Base-by-base conservation (phyloP, 208 protist genomes). In the Leptomonas pyrrhocoris region DNA sequence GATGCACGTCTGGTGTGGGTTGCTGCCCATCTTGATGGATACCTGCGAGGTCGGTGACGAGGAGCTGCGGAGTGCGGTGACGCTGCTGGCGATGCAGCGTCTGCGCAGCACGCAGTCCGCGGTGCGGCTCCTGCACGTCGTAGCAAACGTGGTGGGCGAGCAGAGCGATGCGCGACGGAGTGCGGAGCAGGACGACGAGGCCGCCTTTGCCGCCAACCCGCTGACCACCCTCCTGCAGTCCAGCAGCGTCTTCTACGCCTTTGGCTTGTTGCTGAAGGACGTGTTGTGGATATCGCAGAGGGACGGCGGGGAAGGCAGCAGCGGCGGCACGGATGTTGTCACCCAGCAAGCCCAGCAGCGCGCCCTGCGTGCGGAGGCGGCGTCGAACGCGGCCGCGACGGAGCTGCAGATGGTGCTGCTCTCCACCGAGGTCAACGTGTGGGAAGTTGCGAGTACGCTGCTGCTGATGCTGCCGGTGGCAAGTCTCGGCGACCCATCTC, bases 381-480 rank as follows among this genome's bases (percentile, higher is more conserved):
- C 36, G 34, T 57, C 51, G 1, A 88, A 82, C 48, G 78, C 81
- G 4, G 68, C 81, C 48, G 83, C 82, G 28, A 86, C 82, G 3
- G 80, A 80, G 43, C 16, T 92, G 18, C 89, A 94, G 73, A 79
- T 86, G 51, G 58, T 88, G 40, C 55, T 94, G 19, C 68, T 94
- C 18, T 74, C 77, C 30, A 89, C 77, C 11, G 89, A 94, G 61
- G 86, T 89, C 15, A 75, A 64, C 12, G 82, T 94, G 62, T 94
- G 86, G 82, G 75, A 78, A 36, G 69, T 88, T 49, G 83, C 84
- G 53, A 89, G 78, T 58, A 81, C 74, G 71, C 73, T 94, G 34
- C 71, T 92, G 27, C 31, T 94, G 63, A 94, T 94, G 89, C 58
- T 94, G 36, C 77, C 84, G 2, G 78, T 82, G 50, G 62, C 45